Evolutionary conservation across 2,329 filamentous ascomycete species (phyloP).

Genomic region (Aspergillus sp.): DNA sequence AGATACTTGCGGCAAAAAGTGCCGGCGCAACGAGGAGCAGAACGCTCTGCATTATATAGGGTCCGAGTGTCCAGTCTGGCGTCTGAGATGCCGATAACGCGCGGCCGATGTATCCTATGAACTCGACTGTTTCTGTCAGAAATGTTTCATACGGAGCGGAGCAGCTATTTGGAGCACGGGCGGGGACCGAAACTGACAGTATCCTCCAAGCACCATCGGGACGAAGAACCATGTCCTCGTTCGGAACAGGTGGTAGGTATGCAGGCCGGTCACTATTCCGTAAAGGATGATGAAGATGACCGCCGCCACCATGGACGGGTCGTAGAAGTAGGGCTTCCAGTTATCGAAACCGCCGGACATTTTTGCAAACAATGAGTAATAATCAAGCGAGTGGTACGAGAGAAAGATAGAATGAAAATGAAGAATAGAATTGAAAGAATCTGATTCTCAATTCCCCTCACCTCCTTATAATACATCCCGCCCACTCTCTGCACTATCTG

Average conservation of each 20-base stretch:
- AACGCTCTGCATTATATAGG: conserved; percentile 27
- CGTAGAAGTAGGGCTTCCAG: conserved; percentile 13
- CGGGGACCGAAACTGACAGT: conserved; percentile 7
- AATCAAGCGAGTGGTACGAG: background rate
- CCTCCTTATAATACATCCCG: background rate
- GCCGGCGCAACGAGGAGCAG: conserved; percentile 26
- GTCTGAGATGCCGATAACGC: conserved; percentile 41
- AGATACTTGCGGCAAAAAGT: conserved; percentile 29
- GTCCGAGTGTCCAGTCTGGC: conserved; percentile 24
- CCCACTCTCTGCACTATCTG: background rate
- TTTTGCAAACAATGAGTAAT: background rate
- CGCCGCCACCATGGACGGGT: conserved; percentile 16
- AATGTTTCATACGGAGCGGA: background rate
- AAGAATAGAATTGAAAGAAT: background rate
- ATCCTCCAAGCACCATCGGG: conserved; percentile 14
- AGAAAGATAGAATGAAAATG: background rate
- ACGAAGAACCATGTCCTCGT: conserved; percentile 19
- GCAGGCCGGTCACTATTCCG: conserved; percentile 6
- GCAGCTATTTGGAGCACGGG: background rate
- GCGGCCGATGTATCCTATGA: conserved; percentile 54
- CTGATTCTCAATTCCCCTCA: background rate
- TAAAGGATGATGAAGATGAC: conserved; percentile 18
- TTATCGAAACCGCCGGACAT: conserved; percentile 1
- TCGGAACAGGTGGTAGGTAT: conserved; percentile 15
- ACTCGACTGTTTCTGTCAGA: conserved; percentile 43